Base-by-base conservation (phyloP, 192 early-diverging fungal genomes). In the Phlyctochytrium arcticum region DNA sequence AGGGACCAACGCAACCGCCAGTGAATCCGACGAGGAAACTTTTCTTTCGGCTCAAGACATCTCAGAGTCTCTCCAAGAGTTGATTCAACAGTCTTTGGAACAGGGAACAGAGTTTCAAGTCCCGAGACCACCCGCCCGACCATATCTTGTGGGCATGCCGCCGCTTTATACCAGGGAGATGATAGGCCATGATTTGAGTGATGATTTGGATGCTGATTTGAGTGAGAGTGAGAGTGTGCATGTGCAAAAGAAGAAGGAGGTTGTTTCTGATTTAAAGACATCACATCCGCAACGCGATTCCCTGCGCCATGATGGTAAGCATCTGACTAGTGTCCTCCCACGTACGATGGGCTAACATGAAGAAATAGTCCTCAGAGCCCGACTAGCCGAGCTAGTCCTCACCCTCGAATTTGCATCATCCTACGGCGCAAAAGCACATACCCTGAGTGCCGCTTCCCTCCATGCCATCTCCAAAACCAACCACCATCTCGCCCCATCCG, bases 361-460 rank as follows among this genome's bases (percentile, higher is more conserved):
- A 27, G 32, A 8, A 35, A 29, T 49, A 66, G 66, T 61, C 29
- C 67, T 69, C 7, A 47, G 67, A 21, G 67, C 59, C 9, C 58
- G 59, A 5, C 57, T 69, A 7, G 34, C 35, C 46, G 59, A 69
- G 59, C 50, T 62, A 4, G 37, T 46, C 15, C 44, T 69, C 17
- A 21, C 54, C 8, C 24, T 47, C 26, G 67, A 69, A 37, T 69
- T 54, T 39, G 32, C 35, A 33, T 26, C 57, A n/a, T 30, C 59
- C 7, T 69, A 62, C 34, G 67, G 67, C 3, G 36, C 30, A 33
- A 69, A 61, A 21, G 67, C 58, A 9, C 33, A 21, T 1, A 46
- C 36, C 15, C 49, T 69, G 17, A 69, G 58, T n/a, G 67, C 39
- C 36, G 49, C 50, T 4, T 59, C 67, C 4, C 27, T 54, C 15